phyloP scores from a whole-genome alignment of 208 protist species.

The Trypanosoma boissoni region DNA sequence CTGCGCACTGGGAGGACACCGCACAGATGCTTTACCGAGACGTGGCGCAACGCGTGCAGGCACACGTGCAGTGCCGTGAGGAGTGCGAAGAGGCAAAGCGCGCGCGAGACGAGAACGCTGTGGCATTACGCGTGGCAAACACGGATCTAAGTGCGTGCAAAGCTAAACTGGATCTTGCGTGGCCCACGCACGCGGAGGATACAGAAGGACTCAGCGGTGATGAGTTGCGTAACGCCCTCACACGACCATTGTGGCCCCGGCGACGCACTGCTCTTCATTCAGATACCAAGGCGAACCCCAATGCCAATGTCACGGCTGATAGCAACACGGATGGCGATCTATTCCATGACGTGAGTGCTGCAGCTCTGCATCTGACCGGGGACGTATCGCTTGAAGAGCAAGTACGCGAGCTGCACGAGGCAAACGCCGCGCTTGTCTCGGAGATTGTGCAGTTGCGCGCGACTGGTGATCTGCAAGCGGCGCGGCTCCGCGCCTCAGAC shows the following conservation, averaged over 20 bases:
- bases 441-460: constrained; percentile 74
- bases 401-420: constrained; percentile 77
- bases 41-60: constrained; percentile 66
- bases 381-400: constrained; percentile 44
- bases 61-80: constrained; percentile 71
- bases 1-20: constrained; percentile 84
- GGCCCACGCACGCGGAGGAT: constrained; percentile 73
- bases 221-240: constrained; percentile 62
- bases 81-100: constrained; percentile 85
- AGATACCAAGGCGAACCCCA: too few relatives aligned
- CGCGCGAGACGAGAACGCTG: constrained; percentile 48
- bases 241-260: too few relatives aligned
- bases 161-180: constrained; percentile 81
- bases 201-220: constrained; percentile 56
- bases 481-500: constrained; percentile 39
- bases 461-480: constrained; percentile 68
- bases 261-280: too few relatives aligned
- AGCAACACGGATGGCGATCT: constrained; percentile 4
- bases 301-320: too few relatives aligned
- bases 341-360: constrained; percentile 16
- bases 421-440: constrained; percentile 61
- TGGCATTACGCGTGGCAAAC: constrained; percentile 38
- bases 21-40: constrained; percentile 86
- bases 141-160: constrained; percentile 51
- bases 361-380: too few relatives aligned